A percentile compares a stretch with the other conserved stretches of the same genome.
These are phyloP conservation scores for Closterium sp. DNA, from an alignment of 139 green algal genomes.

Conservation along the genomic window DNA sequence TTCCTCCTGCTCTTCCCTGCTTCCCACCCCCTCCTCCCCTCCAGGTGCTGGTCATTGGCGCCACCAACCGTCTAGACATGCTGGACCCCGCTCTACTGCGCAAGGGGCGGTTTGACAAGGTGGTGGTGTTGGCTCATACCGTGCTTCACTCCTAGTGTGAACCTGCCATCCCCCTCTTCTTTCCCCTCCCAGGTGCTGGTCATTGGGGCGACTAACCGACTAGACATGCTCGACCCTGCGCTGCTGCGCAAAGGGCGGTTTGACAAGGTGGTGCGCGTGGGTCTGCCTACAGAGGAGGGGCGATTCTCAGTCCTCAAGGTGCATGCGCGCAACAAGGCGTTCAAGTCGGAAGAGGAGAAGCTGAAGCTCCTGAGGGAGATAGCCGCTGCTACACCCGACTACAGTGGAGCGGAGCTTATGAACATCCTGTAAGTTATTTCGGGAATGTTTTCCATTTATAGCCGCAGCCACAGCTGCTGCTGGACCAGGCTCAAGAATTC, in stretches of 20 bases:
- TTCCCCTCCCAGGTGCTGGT: conserved; percentile 64
- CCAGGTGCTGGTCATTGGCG: conserved; percentile 70
- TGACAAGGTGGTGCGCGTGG: conserved; percentile 73
- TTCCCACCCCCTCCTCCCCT: no score
- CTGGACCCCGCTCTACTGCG: conserved; percentile 75
- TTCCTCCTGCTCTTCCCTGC: no score
- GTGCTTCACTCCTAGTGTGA: no score
- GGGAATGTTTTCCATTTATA: no score
- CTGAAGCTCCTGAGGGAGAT: conserved; percentile 13
- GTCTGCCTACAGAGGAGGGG: conserved; percentile 50
- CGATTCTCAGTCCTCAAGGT: conserved; percentile 28
- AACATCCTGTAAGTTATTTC: conserved; percentile 76
- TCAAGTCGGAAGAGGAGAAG: conserved; percentile 14
- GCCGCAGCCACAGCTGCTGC: no score
- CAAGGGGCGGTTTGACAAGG: conserved; percentile 73
- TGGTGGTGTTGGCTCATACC: no score
- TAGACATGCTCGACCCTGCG: conserved; percentile 66
- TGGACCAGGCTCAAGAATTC: no score
- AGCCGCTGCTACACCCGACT: conserved; percentile 69
- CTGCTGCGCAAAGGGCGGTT: conserved; percentile 75
- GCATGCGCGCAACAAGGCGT: conserved; percentile 23
- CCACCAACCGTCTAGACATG: conserved; percentile 69
- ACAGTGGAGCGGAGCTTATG: conserved; percentile 83
- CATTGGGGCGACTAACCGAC: conserved; percentile 75
- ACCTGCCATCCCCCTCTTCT: no score